Percentiles rank a stretch among this genome's conserved stretches.
phyloP scores from a whole-genome alignment of 2,329 filamentous ascomycete genomes.

The Fusarium mexicanum region DNA sequence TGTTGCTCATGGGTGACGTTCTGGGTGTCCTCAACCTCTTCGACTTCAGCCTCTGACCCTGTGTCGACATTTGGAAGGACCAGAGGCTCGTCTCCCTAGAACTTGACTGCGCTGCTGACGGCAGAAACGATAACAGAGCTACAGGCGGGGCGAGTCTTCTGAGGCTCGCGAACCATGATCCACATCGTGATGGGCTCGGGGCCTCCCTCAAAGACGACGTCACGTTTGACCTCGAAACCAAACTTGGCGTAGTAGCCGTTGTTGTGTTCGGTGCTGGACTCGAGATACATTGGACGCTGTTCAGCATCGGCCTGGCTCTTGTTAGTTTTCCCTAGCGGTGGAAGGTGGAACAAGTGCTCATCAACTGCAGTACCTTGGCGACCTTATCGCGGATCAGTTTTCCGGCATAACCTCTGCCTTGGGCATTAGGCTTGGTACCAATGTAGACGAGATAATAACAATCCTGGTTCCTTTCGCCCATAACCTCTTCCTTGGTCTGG shows the following conservation, averaged over 20 bases:
- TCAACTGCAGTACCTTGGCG: conserved; percentile 58
- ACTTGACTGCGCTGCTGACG: conserved; percentile 35
- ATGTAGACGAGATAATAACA: conserved; percentile 88
- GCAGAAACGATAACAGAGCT: conserved; percentile 34
- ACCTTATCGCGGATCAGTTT: conserved; percentile 78
- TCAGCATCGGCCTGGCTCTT: conserved; percentile 72
- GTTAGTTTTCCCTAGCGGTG: background rate
- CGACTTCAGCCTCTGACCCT: conserved; percentile 30
- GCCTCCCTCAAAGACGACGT: conserved; percentile 70
- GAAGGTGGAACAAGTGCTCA: background rate
- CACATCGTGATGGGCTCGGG: conserved; percentile 71
- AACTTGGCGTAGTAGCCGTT: conserved; percentile 78
- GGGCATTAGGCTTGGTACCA: conserved; percentile 75
- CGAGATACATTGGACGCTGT: conserved; percentile 76
- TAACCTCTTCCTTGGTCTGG: conserved; percentile 73
- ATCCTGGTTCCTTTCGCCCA: conserved; percentile 72
- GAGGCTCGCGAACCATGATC: conserved; percentile 84
- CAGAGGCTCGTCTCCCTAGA: conserved; percentile 40
- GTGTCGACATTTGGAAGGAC: conserved; percentile 13
- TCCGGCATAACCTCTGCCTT: conserved; percentile 77
- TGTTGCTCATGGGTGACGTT: background rate
- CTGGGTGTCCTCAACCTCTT: conserved; percentile 5
- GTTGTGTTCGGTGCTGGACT: conserved; percentile 77
- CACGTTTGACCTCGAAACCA: conserved; percentile 73
- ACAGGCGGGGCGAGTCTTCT: conserved; percentile 45